Evolutionary conservation across 176 grass and related monocot species (phyloP), one percentile per base, ranked within the genome.

Genomic region (Phyllostachys edulis): DNA sequence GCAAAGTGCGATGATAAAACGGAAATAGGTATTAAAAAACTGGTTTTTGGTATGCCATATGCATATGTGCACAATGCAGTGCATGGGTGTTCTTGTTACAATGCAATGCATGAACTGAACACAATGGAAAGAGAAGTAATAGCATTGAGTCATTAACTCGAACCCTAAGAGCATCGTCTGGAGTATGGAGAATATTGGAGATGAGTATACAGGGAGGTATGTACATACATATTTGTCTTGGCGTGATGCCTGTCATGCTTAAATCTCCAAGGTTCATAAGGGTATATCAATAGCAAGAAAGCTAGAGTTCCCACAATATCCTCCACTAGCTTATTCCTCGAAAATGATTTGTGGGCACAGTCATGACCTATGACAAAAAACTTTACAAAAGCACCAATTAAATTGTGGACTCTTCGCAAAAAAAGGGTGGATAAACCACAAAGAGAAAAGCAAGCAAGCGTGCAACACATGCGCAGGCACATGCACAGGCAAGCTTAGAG

Each of bases 301-400:
- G 91, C 91, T 73, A 98, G 86, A 80, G 96, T 98, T 88, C 93
- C 96, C 77, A 95, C 83, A 65, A 95, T 83, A 85, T 98, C 96
- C 89, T 98, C 96, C 61, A 98, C 69, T 45, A 98, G 79, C 85
- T 98, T 98, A 87, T 98, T 98, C 93, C 82, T 98, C 27, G 96
- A 93, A 91, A 98, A 98, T 63, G 96, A 93, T 84, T 93, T 98
- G 73, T 98, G 96, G 36, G 93, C 96, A 87, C 93, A 98, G 69
- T 98, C 93, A 82, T 98, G 96, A 77, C 96, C 96, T 98, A 98
- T 93, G 76, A 98, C 96, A 95, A 98, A 98, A 85, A 98, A 98
- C 96, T 98, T 82, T 15, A 93, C 51, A 90, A 91, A 79, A 77
- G 4, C 10, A 89, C 36, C 26, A 79, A 82, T 81, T 87, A 88